Evolutionary conservation across 1,284 basidiomycete genomes (phyloP).

Genomic region (Pseudozyma flocculosa): DNA sequence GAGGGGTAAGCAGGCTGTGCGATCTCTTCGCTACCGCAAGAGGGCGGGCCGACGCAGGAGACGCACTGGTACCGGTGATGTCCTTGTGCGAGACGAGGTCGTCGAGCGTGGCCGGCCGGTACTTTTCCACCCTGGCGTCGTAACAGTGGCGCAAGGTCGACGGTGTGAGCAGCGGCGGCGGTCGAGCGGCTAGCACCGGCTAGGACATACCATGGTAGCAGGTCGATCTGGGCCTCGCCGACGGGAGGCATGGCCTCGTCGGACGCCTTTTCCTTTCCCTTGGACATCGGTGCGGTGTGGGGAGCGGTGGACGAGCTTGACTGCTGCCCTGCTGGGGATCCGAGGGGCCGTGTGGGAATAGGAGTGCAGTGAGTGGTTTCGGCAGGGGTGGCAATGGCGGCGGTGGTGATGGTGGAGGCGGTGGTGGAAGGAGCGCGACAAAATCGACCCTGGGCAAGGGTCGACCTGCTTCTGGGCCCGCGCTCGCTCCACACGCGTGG

Average conservation of each 20-base stretch:
- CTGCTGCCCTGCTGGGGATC: too few species aligned
- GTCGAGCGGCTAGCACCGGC: too few species aligned
- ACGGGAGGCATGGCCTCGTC: background rate
- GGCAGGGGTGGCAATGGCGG: too few species aligned
- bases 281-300: background rate
- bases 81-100: slow-evolving; percentile 56
- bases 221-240: background rate
- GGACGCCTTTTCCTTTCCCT: background rate
- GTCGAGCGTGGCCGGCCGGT: slow-evolving; percentile 51
- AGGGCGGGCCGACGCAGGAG: background rate
- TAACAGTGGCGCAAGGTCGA: background rate
- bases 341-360: too few species aligned
- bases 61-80: slow-evolving; percentile 49
- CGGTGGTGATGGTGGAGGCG: too few species aligned
- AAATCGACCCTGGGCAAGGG: too few species aligned
- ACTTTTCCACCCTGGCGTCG: slow-evolving; percentile 54
- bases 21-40: background rate
- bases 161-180: too few species aligned
- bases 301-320: too few species aligned
- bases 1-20: background rate
- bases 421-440: too few species aligned
- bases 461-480: too few species aligned
- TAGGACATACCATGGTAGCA: slow-evolving; percentile 16
- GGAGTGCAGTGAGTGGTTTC: too few species aligned
- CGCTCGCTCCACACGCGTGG: too few species aligned